These are phyloP conservation scores for Amanita thiersii DNA, from an alignment of 768 basidiomycete species.

Conservation along the genomic window DNA sequence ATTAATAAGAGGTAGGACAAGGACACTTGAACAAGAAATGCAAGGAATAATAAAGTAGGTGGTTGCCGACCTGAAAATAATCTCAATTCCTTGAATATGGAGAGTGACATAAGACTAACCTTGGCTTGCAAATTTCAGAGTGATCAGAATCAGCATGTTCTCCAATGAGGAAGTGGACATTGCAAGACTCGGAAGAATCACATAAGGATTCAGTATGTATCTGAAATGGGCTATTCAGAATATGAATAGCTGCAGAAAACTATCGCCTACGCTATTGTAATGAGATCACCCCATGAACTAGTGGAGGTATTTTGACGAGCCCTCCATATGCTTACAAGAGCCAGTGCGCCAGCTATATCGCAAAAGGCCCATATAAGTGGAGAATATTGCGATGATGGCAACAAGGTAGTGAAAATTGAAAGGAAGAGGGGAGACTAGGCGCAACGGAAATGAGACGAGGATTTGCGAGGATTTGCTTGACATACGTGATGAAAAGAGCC, in stretches of 20 bases:
- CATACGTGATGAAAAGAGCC: constrained; percentile 82
- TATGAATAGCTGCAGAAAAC: not conserved
- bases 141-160: constrained; percentile 58
- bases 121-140: constrained; percentile 64
- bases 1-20: constrained; percentile 65
- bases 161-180: constrained; percentile 80
- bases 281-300: constrained; percentile 46
- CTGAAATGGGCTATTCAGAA: constrained; percentile 28
- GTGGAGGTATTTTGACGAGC: constrained; percentile 43
- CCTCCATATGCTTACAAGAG: constrained; percentile 61
- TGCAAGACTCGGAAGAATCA: constrained; percentile 71
- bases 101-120: constrained; percentile 27
- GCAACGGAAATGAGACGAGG: not conserved
- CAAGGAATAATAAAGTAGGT: constrained; percentile 54
- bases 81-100: not conserved
- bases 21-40: constrained; percentile 65
- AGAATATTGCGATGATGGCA: constrained; percentile 45
- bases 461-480: not conserved
- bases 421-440: constrained; percentile 78
- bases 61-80: constrained; percentile 54
- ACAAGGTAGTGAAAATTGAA: constrained; percentile 61
- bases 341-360: constrained; percentile 64
- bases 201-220: constrained; percentile 87
- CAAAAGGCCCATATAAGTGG: constrained; percentile 62
- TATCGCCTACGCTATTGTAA: constrained; percentile 58